Evolutionary conservation across 345 rosid species (phyloP).

Genomic region (Citrus inodora): DNA sequence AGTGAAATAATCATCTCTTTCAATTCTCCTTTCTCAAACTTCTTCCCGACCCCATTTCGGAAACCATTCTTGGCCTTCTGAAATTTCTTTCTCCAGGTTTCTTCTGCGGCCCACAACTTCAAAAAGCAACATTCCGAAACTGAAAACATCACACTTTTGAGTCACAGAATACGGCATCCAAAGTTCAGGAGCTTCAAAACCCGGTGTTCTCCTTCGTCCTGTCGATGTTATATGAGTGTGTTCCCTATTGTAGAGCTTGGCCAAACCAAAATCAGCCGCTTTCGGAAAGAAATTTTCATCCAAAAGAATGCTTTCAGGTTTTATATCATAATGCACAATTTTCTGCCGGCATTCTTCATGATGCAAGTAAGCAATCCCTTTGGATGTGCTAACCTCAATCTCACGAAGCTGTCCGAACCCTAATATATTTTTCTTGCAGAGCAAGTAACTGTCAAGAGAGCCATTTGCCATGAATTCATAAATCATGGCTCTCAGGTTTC

Average conservation of each 20-base stretch:
- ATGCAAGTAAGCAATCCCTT: constrained; percentile 21
- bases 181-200: constrained; percentile 22
- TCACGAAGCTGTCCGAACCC: constrained; percentile 3
- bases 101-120: constrained; percentile 10
- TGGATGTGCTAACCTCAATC: constrained; percentile 16
- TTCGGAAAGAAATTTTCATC: constrained; percentile 2
- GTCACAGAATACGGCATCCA: constrained; percentile 18
- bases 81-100: neutral
- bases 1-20: neutral
- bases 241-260: constrained; percentile 15
- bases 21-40: neutral
- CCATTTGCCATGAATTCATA: constrained; percentile 44
- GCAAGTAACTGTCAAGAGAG: constrained; percentile 20
- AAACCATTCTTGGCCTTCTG: constrained; percentile 12
- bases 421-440: neutral
- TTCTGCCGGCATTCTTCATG: constrained; percentile 16
- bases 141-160: constrained; percentile 23
- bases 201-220: constrained; percentile 21
- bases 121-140: constrained; percentile 27
- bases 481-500: constrained; percentile 24
- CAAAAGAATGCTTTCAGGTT: constrained; percentile 20
- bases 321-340: constrained; percentile 21
- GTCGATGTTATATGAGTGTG: constrained; percentile 6
- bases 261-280: constrained; percentile 23
- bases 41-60: constrained; percentile 13